These are phyloP conservation scores for Nemophila menziesii DNA, from an alignment of 257 asterid species.

Conservation along the genomic window DNA sequence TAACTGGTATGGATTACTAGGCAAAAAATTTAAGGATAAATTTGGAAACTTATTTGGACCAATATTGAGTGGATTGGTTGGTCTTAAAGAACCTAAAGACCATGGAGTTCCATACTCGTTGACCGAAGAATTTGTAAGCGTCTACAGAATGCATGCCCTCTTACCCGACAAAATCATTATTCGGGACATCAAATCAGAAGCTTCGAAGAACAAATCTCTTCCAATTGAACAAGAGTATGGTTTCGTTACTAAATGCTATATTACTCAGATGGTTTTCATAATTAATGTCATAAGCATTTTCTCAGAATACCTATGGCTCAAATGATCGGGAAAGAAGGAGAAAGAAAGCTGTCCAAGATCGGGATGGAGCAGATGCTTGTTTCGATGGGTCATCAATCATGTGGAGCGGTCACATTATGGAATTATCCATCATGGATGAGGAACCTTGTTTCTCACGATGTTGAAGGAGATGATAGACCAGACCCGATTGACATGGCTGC, in stretches of 20 bases:
- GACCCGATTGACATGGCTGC: conserved; percentile 28
- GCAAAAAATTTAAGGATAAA: conserved; percentile 23
- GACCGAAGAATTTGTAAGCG: conserved; percentile 26
- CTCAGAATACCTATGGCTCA: conserved; percentile 21
- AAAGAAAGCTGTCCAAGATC: conserved; percentile 15
- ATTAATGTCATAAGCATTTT: neutral
- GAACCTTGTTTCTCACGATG: conserved; percentile 19
- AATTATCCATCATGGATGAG: conserved; percentile 26
- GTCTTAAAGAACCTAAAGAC: conserved; percentile 19
- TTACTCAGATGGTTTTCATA: neutral
- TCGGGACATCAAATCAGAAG: conserved; percentile 8
- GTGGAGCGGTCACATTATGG: conserved; percentile 22
- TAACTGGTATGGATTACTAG: conserved; percentile 27
- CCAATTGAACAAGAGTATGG: conserved; percentile 20
- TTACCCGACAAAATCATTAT: conserved; percentile 18
- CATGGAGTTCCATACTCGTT: conserved; percentile 26
- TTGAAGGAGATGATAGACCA: conserved; percentile 15
- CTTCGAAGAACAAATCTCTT: conserved; percentile 17
- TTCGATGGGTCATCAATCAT: conserved; percentile 22
- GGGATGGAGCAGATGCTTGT: conserved; percentile 20
- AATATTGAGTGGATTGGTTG: conserved; percentile 24
- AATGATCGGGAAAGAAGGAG: conserved; percentile 21
- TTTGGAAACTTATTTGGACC: conserved; percentile 19
- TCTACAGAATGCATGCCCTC: conserved; percentile 23
- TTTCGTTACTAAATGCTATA: neutral